Evolutionary conservation across 768 basidiomycete species (phyloP).

Genomic region (Rhizopogon vesiculosus): DNA sequence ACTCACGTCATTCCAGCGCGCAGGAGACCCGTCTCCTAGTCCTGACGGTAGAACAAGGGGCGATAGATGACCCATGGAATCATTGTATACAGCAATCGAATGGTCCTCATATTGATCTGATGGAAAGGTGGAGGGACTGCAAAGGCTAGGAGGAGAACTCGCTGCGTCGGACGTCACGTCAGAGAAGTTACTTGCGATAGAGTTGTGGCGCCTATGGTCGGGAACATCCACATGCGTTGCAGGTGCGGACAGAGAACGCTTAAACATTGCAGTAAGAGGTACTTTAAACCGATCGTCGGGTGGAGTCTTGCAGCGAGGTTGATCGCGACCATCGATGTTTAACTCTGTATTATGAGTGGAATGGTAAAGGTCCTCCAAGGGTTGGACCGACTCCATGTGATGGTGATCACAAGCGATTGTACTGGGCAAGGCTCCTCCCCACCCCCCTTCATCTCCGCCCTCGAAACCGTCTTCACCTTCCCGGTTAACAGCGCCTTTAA

Average conservation of each 20-base stretch:
- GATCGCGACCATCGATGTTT: constrained; percentile 3
- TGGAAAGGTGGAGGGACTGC: constrained; percentile 7
- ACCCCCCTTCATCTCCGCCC: constrained; percentile 20
- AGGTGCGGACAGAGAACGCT: constrained; percentile 57
- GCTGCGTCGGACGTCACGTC: constrained; percentile 25
- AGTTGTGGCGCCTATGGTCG: constrained; percentile 16
- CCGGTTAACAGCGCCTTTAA: constrained; percentile 4
- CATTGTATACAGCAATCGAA: constrained; percentile 14
- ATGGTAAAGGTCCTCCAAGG: background rate
- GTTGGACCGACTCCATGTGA: constrained; percentile 4
- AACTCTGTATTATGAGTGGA: background rate
- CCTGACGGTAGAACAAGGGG: constrained; percentile 26
- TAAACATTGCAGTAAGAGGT: constrained; percentile 62
- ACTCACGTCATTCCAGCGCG: constrained; percentile 31
- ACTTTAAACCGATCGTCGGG: constrained; percentile 34
- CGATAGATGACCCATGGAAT: constrained; percentile 22
- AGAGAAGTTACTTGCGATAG: constrained; percentile 25
- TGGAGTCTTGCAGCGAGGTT: constrained; percentile 24
- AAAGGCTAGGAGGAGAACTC: constrained; percentile 13
- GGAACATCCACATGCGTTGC: constrained; percentile 21
- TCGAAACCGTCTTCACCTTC: constrained; percentile 3
- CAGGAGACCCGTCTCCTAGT: constrained; percentile 23
- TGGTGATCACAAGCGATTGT: constrained; percentile 8
- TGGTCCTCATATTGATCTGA: constrained; percentile 20
- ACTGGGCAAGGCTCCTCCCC: constrained; percentile 11